Evolutionary conservation across 768 basidiomycete genomes (phyloP).

Genomic region (Mycena metata): DNA sequence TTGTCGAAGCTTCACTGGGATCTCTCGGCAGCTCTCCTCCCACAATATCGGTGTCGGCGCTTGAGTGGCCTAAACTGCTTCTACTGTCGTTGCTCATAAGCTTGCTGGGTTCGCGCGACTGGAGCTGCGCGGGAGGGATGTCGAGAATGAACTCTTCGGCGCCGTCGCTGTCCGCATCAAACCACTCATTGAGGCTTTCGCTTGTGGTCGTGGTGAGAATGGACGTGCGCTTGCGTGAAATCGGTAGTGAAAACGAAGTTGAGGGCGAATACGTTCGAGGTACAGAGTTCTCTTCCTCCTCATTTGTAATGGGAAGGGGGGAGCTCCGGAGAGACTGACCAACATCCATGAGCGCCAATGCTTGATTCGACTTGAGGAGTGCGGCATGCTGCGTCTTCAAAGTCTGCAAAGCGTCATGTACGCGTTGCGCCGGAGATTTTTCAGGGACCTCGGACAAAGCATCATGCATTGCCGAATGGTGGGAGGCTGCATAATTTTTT

Average conservation of each 20-base stretch:
- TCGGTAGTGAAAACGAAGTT: constrained; percentile 43
- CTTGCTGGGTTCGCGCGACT: constrained; percentile 55
- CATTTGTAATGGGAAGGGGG: constrained; percentile 61
- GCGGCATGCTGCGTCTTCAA: constrained; percentile 73
- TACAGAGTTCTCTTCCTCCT: constrained; percentile 58
- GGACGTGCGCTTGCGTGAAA: constrained; percentile 58
- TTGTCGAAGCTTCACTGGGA: constrained; percentile 15
- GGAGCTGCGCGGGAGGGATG: constrained; percentile 54
- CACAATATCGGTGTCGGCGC: constrained; percentile 67
- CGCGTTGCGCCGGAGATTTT: constrained; percentile 50
- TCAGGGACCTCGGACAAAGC: constrained; percentile 30
- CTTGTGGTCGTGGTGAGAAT: constrained; percentile 60
- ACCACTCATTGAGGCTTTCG: constrained; percentile 77
- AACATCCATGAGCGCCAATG: constrained; percentile 46
- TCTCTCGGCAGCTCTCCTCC: constrained; percentile 51
- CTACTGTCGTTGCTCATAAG: constrained; percentile 55
- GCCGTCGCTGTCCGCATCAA: constrained; percentile 78
- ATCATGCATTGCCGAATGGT: constrained; percentile 43
- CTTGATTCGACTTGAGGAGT: constrained; percentile 60
- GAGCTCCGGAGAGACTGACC: constrained; percentile 46
- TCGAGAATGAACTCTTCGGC: constrained; percentile 81
- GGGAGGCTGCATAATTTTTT: constrained; percentile 37
- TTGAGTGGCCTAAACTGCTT: constrained; percentile 60
- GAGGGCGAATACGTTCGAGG: constrained; percentile 35
- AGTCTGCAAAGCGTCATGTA: constrained; percentile 61